phyloP scores from a whole-genome alignment of 306 rosid genomes.

The Clitoria ternatea region DNA sequence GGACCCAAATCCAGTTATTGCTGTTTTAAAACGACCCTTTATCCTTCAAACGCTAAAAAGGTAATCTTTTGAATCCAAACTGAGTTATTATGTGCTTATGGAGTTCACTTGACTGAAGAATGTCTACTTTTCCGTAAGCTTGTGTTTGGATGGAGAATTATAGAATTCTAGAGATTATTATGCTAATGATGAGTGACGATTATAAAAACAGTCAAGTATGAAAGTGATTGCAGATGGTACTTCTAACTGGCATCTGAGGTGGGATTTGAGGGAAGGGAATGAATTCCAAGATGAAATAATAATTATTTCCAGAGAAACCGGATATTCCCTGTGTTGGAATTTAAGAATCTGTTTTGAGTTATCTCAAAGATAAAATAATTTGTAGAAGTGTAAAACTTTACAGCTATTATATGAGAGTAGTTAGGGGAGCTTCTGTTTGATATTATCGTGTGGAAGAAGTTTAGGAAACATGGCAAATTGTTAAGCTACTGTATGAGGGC shows the following conservation, averaged over 20 bases:
- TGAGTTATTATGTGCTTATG: not conserved
- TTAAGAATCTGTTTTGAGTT: not conserved
- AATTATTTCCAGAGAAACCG: not conserved
- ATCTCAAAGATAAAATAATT: not conserved
- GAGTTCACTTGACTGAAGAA: not conserved
- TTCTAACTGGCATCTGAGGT: not conserved
- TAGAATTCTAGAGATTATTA: too few relatives aligned
- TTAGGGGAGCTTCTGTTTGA: not conserved
- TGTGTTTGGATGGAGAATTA: too few relatives aligned
- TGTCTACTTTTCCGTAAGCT: too few relatives aligned
- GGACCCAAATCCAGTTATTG: conserved; percentile 39
- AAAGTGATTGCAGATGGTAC: too few relatives aligned
- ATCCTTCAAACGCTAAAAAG: conserved; percentile 31
- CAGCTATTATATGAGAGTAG: not conserved
- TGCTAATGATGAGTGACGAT: too few relatives aligned
- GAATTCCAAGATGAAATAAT: not conserved
- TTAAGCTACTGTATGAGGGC: not conserved
- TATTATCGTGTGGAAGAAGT: not conserved
- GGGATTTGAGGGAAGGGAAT: not conserved
- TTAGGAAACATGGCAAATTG: not conserved
- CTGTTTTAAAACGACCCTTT: conserved; percentile 23
- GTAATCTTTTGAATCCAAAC: conserved; percentile 29
- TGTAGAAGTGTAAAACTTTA: not conserved
- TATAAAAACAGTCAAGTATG: too few relatives aligned
- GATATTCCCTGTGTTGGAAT: conserved; percentile 5